Conservation (phyloP, 2,329 filamentous ascomycete species). For the Capronia americana region DNA sequence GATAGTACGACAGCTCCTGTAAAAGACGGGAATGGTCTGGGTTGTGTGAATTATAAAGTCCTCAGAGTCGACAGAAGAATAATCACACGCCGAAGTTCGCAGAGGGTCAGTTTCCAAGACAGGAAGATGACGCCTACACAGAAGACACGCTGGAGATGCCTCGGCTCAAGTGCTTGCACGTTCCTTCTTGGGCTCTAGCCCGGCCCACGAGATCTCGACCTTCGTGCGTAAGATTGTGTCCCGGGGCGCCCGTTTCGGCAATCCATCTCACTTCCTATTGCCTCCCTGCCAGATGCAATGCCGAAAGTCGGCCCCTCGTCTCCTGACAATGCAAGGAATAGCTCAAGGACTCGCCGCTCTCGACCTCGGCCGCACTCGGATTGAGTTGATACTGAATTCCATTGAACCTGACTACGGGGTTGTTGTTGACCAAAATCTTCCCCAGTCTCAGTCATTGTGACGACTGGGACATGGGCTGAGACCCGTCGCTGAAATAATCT, state of each 20-base stretch:
- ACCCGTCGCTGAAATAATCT: background rate
- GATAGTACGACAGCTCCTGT: background rate
- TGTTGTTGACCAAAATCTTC: background rate
- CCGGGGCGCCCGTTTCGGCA: slow-evolving; percentile 2
- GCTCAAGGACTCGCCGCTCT: background rate
- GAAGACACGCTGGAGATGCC: slow-evolving; percentile 1
- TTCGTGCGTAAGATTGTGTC: slow-evolving; percentile 19
- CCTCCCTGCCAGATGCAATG: background rate
- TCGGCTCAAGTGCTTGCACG: slow-evolving; percentile 2
- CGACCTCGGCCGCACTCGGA: slow-evolving; percentile 13
- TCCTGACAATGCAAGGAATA: background rate
- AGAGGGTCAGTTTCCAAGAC: background rate
- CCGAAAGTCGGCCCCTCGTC: slow-evolving; percentile 1
- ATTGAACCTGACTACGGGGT: background rate
- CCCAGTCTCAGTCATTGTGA: background rate
- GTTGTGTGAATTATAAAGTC: background rate
- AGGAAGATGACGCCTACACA: slow-evolving; percentile 1
- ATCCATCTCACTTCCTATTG: slow-evolving; percentile 17
- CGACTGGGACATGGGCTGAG: background rate
- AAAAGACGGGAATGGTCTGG: background rate
- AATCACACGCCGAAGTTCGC: slow-evolving; percentile 15
- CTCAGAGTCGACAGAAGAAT: slow-evolving; percentile 5
- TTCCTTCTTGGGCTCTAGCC: background rate
- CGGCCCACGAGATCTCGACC: background rate
- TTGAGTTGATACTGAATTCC: background rate